Percentiles rank a stretch among this genome's conserved stretches.
Conservation (phyloP, 306 rosid genomes). For the Erythrophleum fordii region DNA sequence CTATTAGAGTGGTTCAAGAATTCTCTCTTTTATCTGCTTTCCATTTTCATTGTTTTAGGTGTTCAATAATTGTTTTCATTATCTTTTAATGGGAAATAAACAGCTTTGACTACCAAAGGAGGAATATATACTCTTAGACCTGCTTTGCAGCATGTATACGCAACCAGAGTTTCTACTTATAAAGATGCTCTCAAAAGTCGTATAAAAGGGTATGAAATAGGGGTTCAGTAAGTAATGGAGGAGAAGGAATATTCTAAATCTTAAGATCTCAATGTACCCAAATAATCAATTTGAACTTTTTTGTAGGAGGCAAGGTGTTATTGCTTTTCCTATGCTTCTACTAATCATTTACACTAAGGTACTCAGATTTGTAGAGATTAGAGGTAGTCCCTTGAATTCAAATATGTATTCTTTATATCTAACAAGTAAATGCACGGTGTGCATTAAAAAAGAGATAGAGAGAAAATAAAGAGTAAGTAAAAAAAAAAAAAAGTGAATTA, state of each 20-base stretch:
- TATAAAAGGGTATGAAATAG: slow-evolving; percentile 83
- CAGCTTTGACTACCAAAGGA: slow-evolving; percentile 69
- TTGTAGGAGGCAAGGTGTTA: not conserved
- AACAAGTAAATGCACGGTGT: too few relatives aligned
- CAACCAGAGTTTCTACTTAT: slow-evolving; percentile 91
- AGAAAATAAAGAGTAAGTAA: too few relatives aligned
- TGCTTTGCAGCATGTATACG: slow-evolving; percentile 79
- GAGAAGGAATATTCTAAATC: slow-evolving; percentile 42
- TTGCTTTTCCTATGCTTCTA: slow-evolving; percentile 22
- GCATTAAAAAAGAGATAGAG: too few relatives aligned
- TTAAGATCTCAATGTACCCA: slow-evolving; percentile 43
- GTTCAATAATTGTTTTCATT: not conserved
- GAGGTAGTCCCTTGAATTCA: slow-evolving; percentile 2
- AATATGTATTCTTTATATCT: too few relatives aligned
- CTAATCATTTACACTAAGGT: slow-evolving; percentile 26
- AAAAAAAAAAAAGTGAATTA: too few relatives aligned
- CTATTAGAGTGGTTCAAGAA: slow-evolving; percentile 5
- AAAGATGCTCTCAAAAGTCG: slow-evolving; percentile 87
- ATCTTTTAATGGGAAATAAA: slow-evolving; percentile 35
- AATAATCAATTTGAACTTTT: slow-evolving; percentile 48
- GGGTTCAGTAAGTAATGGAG: slow-evolving; percentile 73
- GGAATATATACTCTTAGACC: slow-evolving; percentile 68
- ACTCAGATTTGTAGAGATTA: slow-evolving; percentile 35
- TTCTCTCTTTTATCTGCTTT: not conserved
- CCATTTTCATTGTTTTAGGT: not conserved